Base-by-base conservation (phyloP, 176 grass and related monocot species). In the Puya raimondii region DNA sequence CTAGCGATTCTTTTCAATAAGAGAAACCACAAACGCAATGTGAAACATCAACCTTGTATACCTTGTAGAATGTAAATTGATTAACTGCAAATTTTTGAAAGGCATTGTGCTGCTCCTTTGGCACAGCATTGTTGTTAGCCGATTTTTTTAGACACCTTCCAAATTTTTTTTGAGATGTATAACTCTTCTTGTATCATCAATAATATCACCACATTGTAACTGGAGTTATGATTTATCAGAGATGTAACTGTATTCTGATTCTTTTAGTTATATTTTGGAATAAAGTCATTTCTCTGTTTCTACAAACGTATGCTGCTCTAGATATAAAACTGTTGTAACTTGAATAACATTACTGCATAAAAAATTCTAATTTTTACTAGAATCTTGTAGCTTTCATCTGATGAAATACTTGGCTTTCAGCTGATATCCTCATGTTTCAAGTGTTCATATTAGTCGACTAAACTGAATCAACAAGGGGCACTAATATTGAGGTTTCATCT, bases 111-210 rank as follows among this genome's bases (percentile, higher is more conserved):
- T 49, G 11, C 68, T 16, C 71, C 64, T 71, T 65, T 66, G 33
- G 33, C 33, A 42, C 33, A 42, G 33, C 33, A 42, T 42, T 42
- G 33, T 42, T 64, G 72, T 87, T 72, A 72, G 71, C 26, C 72
- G 74, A 67, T n/a, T 83, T 72, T 83, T 80, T 76, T 72, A 65
- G 72, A 73, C 75, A 64, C 64, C 69, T 65, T 83, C 68, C 74
- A 69, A 71, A 68, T 53, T 76, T 82, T 75, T 16, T 86, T 64
- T 86, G 53, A 71, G 76, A 79, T 20, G 64, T 83, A 87, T 87
- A 83, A 83, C 79, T 65, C 33, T 65, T 87, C 67, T 83, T 68
- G 67, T 48, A 82, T 64, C 14, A 61, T 33, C 67, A 82, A 54
- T 79, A 79, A 82, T 82, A 64, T 17, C 67, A 58, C 75, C 74